phyloP scores from a whole-genome alignment of 1,284 basidiomycete genomes.

The Amylostereum areolatum region DNA sequence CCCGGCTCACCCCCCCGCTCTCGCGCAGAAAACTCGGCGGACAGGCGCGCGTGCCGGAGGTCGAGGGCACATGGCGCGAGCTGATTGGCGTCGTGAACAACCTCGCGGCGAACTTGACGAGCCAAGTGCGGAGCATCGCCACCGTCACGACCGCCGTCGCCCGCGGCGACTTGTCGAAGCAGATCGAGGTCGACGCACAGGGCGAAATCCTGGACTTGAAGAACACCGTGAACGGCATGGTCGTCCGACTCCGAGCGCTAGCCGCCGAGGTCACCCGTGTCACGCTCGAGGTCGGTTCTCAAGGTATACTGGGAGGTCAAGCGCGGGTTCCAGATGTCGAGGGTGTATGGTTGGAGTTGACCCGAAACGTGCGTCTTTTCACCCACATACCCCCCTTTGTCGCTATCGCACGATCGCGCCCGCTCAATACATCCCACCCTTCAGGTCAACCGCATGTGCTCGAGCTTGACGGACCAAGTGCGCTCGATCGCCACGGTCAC shows the following conservation, averaged over 20 bases:
- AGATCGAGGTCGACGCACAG: constrained; percentile 94
- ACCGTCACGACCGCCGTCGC: constrained; percentile 98
- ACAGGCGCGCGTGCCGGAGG: constrained; percentile 87
- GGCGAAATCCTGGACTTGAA: constrained; percentile 98
- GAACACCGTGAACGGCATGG: constrained; percentile 98
- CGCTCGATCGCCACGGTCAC: constrained; percentile 89
- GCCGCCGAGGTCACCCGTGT: constrained; percentile 97
- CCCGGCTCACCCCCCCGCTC: constrained; percentile 2
- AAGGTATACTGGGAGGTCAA: constrained; percentile 89
- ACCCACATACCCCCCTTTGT: constrained; percentile 7
- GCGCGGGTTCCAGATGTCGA: constrained; percentile 92
- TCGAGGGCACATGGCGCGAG: constrained; percentile 93
- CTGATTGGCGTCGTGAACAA: constrained; percentile 89
- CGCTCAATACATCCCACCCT: neutral
- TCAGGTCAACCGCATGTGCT: constrained; percentile 91
- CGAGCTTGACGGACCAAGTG: constrained; percentile 91
- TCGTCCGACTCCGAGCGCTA: constrained; percentile 80
- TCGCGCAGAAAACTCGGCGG: constrained; percentile 74
- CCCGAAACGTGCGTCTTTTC: constrained; percentile 63
- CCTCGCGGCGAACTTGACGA: constrained; percentile 90
- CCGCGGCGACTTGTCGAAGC: constrained; percentile 89
- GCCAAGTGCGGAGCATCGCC: constrained; percentile 92
- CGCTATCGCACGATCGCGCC: constrained; percentile 2
- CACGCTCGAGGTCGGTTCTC: constrained; percentile 87
- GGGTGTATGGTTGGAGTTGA: constrained; percentile 92